phyloP scores from a whole-genome alignment of 176 grass and related monocot genomes.

The Phoenix dactylifera region DNA sequence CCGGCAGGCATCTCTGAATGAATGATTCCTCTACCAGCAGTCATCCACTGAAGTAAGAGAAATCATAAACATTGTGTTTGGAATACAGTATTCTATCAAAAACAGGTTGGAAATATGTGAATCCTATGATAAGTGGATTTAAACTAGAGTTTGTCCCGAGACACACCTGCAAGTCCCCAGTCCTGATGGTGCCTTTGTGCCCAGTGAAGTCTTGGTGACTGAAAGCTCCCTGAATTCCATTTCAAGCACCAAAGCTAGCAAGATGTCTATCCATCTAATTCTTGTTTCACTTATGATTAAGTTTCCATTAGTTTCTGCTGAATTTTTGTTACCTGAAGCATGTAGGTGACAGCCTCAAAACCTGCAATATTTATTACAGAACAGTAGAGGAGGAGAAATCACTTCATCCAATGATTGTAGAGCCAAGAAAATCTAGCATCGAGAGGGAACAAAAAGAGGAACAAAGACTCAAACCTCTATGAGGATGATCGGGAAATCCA shows the following conservation, averaged over 20 bases:
- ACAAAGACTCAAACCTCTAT: conserved; percentile 38
- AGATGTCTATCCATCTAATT: too few relatives aligned
- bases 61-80: too few relatives aligned
- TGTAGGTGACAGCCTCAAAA: conserved; percentile 85
- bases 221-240: conserved; percentile 45
- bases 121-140: too few relatives aligned
- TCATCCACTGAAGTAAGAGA: conserved; percentile 62
- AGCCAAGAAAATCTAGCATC: too few relatives aligned
- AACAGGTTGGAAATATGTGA: too few relatives aligned
- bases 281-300: too few relatives aligned
- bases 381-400: neutral
- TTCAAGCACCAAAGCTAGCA: conserved; percentile 30
- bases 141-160: too few relatives aligned
- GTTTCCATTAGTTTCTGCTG: neutral
- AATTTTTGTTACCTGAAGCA: conserved; percentile 39
- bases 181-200: conserved; percentile 57
- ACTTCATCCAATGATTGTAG: too few relatives aligned
- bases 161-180: conserved; percentile 63
- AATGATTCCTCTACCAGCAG: conserved; percentile 60
- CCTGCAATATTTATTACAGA: conserved; percentile 17
- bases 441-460: neutral
- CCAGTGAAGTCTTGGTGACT: conserved; percentile 77
- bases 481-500: conserved; percentile 69
- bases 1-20: conserved; percentile 72
- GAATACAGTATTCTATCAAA: too few relatives aligned